Evolutionary conservation across 352 stramenopile genomes (phyloP), one percentile per base, ranked within the genome.

Genomic region (Phytophthora pini): DNA sequence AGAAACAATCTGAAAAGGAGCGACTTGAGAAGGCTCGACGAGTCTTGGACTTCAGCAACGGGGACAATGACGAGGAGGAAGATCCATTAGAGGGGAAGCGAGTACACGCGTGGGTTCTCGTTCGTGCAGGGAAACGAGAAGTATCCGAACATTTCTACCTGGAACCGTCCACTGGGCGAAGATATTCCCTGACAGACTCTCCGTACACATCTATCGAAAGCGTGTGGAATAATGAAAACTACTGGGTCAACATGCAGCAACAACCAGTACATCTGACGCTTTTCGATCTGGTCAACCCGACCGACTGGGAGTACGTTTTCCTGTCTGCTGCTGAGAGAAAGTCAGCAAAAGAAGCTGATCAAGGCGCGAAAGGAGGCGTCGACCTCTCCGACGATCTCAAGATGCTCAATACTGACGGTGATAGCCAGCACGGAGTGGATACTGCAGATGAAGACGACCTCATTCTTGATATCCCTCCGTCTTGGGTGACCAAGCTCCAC

Each of bases 191-290:
- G 2, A 54, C 72, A 17, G 79, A 92, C 15, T 75, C 71, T 3
- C 96, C 97, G 5, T 99, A 99, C 76, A 57, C 77, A 4, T 62
- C 57, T 32, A 84, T 98, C 6, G 93, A 98, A 66, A 87, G 69
- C 17, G 79, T 98, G 2, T 99, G 94, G 80, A 99, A 98, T 65
- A 74, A 97, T 59, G 87, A 96, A 55, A 99, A 99, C 70, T 98
- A 95, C 63, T 99, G 93, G 92, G 88, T 98, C 17, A 98, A 98
- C 76, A 98, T 98, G 87, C 92, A 97, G 60, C 72, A 77, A 32
- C 86, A 90, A 20, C 72, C 74, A 0, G 76, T 93, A 32, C 54
- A 72, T 13, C 80, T 87, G n/a, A 93, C 75, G 13, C 68, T 88
- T 4, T 92, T 94, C 55, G 90, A 98, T 62, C 63, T 98, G 44